These are phyloP conservation scores for Kodamaea hsintzibuensis DNA, from an alignment of 805 yeast species.

Conservation along the genomic window DNA sequence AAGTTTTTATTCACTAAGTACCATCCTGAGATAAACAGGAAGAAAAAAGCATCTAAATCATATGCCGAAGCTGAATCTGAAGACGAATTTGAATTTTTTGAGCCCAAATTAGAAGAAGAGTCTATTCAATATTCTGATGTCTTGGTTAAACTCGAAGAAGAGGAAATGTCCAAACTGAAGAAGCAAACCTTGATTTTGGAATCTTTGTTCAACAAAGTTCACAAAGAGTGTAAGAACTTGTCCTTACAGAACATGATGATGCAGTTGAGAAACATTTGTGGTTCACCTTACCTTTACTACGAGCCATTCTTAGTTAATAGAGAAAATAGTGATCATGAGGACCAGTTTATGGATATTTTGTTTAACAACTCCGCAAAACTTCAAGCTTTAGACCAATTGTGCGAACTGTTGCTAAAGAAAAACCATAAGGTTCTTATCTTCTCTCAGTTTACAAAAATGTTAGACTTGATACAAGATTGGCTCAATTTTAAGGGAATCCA, in stretches of 20 bases:
- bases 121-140: not conserved
- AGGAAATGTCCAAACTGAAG: constrained; percentile 6
- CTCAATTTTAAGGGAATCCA: constrained; percentile 48
- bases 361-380: constrained; percentile 70
- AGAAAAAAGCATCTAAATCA: constrained; percentile 1
- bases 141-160: constrained; percentile 19
- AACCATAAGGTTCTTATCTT: constrained; percentile 78
- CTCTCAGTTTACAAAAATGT: constrained; percentile 80
- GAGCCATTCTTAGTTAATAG: constrained; percentile 62
- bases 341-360: constrained; percentile 28
- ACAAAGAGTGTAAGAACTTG: constrained; percentile 32
- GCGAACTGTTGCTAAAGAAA: constrained; percentile 46
- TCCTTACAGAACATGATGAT: constrained; percentile 66
- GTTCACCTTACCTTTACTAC: constrained; percentile 82
- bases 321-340: constrained; percentile 26
- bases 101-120: not conserved
- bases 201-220: constrained; percentile 14
- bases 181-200: constrained; percentile 16
- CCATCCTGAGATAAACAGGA: not conserved
- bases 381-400: constrained; percentile 63
- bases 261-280: constrained; percentile 83
- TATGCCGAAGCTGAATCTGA: constrained; percentile 28
- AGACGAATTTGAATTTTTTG: constrained; percentile 25
- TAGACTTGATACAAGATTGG: constrained; percentile 83
- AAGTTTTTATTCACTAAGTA: constrained; percentile 34